Conservation (phyloP, 2,329 filamentous ascomycete species). For the Clonostachys byssicola region DNA sequence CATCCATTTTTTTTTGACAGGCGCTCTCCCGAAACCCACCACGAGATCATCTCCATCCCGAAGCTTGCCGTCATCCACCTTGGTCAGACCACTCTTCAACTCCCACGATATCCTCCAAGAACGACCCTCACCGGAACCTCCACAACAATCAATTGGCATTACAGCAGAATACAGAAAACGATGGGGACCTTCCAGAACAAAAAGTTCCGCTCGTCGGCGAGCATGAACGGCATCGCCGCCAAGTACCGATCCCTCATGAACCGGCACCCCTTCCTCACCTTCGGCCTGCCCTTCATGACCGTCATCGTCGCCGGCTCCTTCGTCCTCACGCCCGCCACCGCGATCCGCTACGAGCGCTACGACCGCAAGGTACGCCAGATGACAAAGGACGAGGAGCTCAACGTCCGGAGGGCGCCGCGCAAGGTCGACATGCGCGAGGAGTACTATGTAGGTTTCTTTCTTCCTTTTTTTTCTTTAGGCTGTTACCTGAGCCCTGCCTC, state of each 20-base stretch:
- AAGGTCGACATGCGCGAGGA: slow-evolving; percentile 79
- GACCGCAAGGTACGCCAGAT: slow-evolving; percentile 86
- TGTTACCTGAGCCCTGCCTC: not conserved
- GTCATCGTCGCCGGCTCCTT: slow-evolving; percentile 92
- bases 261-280: slow-evolving; percentile 83
- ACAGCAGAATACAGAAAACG: not conserved
- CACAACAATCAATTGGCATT: not conserved
- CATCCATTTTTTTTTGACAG: too few relatives aligned
- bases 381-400: slow-evolving; percentile 80
- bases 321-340: slow-evolving; percentile 89
- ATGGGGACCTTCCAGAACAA: slow-evolving; percentile 60
- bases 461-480: not conserved
- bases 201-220: slow-evolving; percentile 64
- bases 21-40: too few relatives aligned
- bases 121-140: not conserved
- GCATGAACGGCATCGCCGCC: slow-evolving; percentile 66
- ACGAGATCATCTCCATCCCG: too few relatives aligned
- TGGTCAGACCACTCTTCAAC: too few relatives aligned
- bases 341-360: slow-evolving; percentile 87
- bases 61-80: too few relatives aligned
- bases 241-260: slow-evolving; percentile 73
- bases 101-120: not conserved
- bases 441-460: slow-evolving; percentile 66
- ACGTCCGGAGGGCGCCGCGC: slow-evolving; percentile 66
- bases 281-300: slow-evolving; percentile 87